These are phyloP conservation scores for Pseudopyricularia javanii DNA, from an alignment of 2,329 filamentous ascomycete species.

Conservation along the genomic window DNA sequence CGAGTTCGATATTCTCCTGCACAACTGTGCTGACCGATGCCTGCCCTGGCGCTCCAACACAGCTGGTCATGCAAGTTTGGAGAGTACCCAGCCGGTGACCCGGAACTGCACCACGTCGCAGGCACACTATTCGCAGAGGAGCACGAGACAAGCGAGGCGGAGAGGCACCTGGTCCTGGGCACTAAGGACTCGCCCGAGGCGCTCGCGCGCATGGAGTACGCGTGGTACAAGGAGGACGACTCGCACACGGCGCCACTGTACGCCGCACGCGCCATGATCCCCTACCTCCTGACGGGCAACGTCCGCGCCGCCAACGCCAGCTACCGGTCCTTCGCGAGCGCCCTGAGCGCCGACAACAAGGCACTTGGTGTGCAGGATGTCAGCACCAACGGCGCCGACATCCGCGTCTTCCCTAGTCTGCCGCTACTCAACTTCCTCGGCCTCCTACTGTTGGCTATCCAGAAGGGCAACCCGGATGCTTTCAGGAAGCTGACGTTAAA, in stretches of 20 bases:
- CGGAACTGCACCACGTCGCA: constrained; percentile 85
- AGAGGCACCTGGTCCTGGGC: constrained; percentile 77
- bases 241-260: constrained; percentile 80
- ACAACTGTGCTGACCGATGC: background rate
- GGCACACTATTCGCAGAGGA: constrained; percentile 87
- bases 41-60: background rate
- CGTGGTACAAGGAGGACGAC: constrained; percentile 85
- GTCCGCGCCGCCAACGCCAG: constrained; percentile 77
- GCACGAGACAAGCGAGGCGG: constrained; percentile 84
- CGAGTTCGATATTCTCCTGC: background rate
- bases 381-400: constrained; percentile 57
- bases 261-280: constrained; percentile 74
- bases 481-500: constrained; percentile 74
- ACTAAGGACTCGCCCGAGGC: constrained; percentile 78
- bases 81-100: constrained; percentile 81
- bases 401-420: constrained; percentile 76
- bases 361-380: constrained; percentile 68
- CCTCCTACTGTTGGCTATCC: constrained; percentile 69
- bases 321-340: constrained; percentile 62
- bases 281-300: constrained; percentile 85
- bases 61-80: constrained; percentile 80
- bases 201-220: constrained; percentile 74
- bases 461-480: constrained; percentile 64
- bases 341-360: constrained; percentile 42
- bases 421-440: constrained; percentile 94